Percentiles rank a stretch among this genome's conserved stretches.
phyloP scores from a whole-genome alignment of 2,329 filamentous ascomycete species.

The Drechslera avenae region DNA sequence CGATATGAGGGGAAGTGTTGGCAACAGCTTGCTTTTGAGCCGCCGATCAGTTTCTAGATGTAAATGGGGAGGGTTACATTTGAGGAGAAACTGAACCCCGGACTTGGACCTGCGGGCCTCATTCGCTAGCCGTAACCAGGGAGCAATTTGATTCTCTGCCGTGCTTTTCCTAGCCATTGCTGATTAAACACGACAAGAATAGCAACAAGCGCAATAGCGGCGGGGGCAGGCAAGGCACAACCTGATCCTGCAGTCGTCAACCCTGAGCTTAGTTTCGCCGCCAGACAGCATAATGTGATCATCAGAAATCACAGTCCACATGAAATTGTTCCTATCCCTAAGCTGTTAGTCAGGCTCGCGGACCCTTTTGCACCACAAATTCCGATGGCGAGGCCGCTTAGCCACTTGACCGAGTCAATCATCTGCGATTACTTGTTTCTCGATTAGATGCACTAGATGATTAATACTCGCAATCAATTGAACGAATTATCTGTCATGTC shows the following conservation, averaged over 20 bases:
- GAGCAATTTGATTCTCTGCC: conserved; percentile 14
- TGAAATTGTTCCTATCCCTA: neutral
- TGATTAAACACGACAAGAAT: conserved; percentile 40
- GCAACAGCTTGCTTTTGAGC: conserved; percentile 25
- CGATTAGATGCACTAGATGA: conserved; percentile 16
- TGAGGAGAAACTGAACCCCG: conserved; percentile 14
- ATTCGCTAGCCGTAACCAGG: conserved; percentile 22
- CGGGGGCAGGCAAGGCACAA: conserved; percentile 22
- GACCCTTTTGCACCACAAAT: conserved; percentile 1
- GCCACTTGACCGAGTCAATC: conserved; percentile 3
- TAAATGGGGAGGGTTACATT: conserved; percentile 27
- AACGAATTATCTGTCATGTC: conserved; percentile 24
- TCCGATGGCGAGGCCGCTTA: conserved; percentile 7
- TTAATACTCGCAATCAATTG: conserved; percentile 8
- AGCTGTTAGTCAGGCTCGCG: conserved; percentile 4
- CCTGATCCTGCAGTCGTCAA: conserved; percentile 18
- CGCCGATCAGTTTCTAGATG: conserved; percentile 17
- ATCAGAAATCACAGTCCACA: conserved; percentile 13
- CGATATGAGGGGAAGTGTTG: conserved; percentile 15
- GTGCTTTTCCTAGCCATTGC: conserved; percentile 29
- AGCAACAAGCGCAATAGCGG: conserved; percentile 21
- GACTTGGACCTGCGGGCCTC: conserved; percentile 14
- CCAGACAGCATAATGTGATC: conserved; percentile 13
- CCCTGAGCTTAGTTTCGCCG: conserved; percentile 30
- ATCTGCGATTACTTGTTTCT: conserved; percentile 22